Evolutionary conservation across 2,329 filamentous ascomycete species (phyloP).

Genomic region (Zymoseptoria passerinii): DNA sequence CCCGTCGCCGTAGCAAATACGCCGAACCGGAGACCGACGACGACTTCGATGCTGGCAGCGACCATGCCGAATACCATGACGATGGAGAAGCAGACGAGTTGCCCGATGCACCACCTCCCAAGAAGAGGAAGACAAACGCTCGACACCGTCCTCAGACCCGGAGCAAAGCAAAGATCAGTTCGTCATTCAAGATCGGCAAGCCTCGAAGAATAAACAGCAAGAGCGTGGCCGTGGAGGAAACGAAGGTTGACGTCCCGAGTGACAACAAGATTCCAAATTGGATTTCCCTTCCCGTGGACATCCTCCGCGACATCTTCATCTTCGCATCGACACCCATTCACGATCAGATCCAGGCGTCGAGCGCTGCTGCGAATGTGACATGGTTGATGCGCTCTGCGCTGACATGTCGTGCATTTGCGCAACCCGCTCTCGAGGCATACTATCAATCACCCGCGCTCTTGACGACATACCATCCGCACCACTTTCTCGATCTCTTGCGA

Average conservation of each 20-base stretch:
- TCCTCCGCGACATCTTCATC: constrained; percentile 29
- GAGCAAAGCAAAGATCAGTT: constrained; percentile 12
- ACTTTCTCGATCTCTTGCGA: constrained; percentile 25
- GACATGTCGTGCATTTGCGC: constrained; percentile 28
- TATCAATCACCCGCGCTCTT: constrained; percentile 27
- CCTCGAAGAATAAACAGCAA: constrained; percentile 19
- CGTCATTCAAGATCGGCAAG: constrained; percentile 16
- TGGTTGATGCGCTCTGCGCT: constrained; percentile 30
- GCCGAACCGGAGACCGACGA: constrained; percentile 27
- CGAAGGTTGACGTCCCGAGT: constrained; percentile 24
- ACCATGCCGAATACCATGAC: constrained; percentile 17
- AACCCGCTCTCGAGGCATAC: constrained; percentile 31
- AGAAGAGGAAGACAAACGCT: constrained; percentile 14
- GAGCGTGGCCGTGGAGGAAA: constrained; percentile 7
- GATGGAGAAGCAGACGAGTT: constrained; percentile 9
- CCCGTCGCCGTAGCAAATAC: constrained; percentile 10
- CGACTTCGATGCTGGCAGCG: constrained; percentile 6
- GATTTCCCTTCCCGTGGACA: constrained; percentile 27
- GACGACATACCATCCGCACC: constrained; percentile 24
- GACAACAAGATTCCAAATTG: constrained; percentile 29
- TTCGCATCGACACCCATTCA: constrained; percentile 25
- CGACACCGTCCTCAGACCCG: constrained; percentile 22
- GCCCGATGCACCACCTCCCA: constrained; percentile 14
- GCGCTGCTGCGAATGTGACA: constrained; percentile 18
- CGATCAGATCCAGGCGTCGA: constrained; percentile 11